phyloP scores from a whole-genome alignment of 345 rosid species.

The Trapa incisa region DNA sequence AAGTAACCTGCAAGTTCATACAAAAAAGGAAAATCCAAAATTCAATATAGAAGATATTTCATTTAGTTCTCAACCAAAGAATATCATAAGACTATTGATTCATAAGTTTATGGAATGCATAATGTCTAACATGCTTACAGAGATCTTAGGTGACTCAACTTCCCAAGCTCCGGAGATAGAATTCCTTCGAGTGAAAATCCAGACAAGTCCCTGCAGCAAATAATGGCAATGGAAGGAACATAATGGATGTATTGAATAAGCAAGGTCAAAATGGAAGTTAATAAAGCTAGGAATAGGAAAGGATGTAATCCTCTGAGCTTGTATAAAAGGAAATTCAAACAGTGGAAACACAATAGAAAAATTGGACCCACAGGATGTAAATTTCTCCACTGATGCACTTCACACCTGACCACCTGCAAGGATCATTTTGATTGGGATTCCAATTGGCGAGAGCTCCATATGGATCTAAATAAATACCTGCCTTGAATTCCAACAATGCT shows the following conservation, averaged over 20 bases:
- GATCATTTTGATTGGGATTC: slow-evolving; percentile 34
- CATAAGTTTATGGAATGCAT: background rate
- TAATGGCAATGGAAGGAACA: background rate
- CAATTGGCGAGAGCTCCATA: slow-evolving; percentile 53
- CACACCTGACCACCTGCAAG: slow-evolving; percentile 77
- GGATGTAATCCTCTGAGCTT: background rate
- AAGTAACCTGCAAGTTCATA: slow-evolving; percentile 33
- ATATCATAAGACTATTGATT: background rate
- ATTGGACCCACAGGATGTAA: slow-evolving; percentile 52
- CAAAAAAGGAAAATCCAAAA: background rate
- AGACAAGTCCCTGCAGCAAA: slow-evolving; percentile 44
- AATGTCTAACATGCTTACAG: slow-evolving; percentile 36
- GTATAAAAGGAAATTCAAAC: background rate
- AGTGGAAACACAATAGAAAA: background rate
- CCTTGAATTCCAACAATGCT: slow-evolving; percentile 54
- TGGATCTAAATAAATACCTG: slow-evolving; percentile 54
- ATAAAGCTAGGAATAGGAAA: background rate
- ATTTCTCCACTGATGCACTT: slow-evolving; percentile 57
- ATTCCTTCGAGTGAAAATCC: slow-evolving; percentile 54
- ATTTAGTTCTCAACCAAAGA: background rate
- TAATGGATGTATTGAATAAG: background rate
- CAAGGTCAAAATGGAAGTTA: background rate
- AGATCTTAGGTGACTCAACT: slow-evolving; percentile 47
- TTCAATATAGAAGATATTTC: too few relatives aligned
- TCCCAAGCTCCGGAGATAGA: slow-evolving; percentile 59